A percentile compares a stretch with the other conserved stretches of the same genome.
These are phyloP conservation scores for Akanthomyces dipterigenus DNA, from an alignment of 2,329 filamentous ascomycete genomes.

Conservation along the genomic window DNA sequence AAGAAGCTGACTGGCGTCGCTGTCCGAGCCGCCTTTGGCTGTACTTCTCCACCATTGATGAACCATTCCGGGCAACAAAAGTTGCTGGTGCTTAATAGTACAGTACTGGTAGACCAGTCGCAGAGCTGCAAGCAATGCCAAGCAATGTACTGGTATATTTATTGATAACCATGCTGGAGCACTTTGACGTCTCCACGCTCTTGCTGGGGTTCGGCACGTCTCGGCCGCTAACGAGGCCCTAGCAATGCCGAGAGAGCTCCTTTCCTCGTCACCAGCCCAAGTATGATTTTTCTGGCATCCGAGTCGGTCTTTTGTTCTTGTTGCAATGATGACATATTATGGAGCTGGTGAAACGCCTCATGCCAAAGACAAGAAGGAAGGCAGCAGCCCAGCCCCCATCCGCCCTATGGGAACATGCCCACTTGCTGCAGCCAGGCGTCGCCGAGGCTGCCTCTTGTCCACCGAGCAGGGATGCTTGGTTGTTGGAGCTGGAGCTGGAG, in stretches of 20 bases:
- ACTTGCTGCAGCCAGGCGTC: not conserved
- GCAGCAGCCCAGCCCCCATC: not conserved
- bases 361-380: not conserved
- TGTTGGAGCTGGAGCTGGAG: not conserved
- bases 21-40: not conserved
- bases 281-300: not conserved
- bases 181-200: not conserved
- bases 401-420: constrained; percentile 6
- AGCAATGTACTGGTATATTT: not conserved
- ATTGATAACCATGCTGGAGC: not conserved
- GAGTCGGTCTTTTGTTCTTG: not conserved
- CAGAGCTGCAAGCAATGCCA: not conserved
- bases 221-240: not conserved
- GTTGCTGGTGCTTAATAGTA: not conserved
- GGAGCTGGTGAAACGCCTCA: not conserved
- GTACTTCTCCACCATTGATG: not conserved
- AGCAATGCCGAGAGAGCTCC: not conserved
- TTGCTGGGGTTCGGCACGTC: not conserved
- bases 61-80: not conserved
- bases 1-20: constrained; percentile 1
- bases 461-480: not conserved
- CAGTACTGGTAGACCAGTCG: not conserved
- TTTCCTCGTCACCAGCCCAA: constrained; percentile 5
- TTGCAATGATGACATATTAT: constrained; percentile 9
- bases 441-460: not conserved